Base-by-base conservation (phyloP, 768 basidiomycete genomes). In the Mycena floridula region DNA sequence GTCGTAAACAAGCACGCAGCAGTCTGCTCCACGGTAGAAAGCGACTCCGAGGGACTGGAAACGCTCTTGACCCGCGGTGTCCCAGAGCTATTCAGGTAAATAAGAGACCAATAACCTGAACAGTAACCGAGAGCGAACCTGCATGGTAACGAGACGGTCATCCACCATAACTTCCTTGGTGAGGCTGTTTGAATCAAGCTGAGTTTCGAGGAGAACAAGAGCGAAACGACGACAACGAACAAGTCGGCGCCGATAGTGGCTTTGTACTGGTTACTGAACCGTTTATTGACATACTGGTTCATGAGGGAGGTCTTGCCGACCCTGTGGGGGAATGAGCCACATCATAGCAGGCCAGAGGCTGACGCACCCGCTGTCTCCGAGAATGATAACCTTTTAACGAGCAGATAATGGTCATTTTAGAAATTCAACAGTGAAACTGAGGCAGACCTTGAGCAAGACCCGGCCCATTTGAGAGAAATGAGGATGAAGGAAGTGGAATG, bases 211-310 rank as follows among this genome's bases (percentile, higher is more conserved):
- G 15, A 35, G 27, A 44, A 42, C 46, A 49, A 37, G 39, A 44
- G 36, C 53, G 46, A 40, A n/a, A n/a, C 42, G 37, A 21, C 25
- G 26, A 40, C 40, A 52, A 76, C 89, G 48, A 68, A 91, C 89
- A 94, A 94, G 77, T 94, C 91, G 48, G 92, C 92, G 47, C 92
- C 92, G 61, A 95, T 95, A 50, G 96, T 98, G 15, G 96, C 96
- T 72, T 98, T 98, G 79, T 99, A 99, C 70, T 97, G 95, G 70
- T 94, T 96, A 65, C 89, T 92, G 68, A 98, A 99, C 50, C 96
- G 87, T 68, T 97, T 98, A 81, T 97, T 98, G 53, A 99, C 96
- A 72, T 96, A 98, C 70, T 99, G 96, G 73, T 97, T 97, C 96
- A 99, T 99, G 57, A 99, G 85, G 23, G 95, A 98, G 32, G 96